These are phyloP conservation scores for Fraxinus sp. DNA, from an alignment of 305 asterid species.

Conservation along the genomic window DNA sequence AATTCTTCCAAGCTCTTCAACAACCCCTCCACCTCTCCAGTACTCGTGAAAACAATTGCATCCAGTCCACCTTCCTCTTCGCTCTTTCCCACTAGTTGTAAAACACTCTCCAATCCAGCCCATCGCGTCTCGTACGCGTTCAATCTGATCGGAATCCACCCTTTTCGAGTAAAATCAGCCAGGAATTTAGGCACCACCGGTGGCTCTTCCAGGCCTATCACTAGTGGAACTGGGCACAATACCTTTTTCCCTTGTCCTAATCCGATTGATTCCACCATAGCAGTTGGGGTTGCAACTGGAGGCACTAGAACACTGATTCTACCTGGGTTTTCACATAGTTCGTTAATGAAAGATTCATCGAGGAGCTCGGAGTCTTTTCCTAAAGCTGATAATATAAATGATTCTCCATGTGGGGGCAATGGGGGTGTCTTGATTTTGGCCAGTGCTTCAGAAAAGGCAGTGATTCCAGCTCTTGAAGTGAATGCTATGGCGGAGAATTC, in stretches of 20 bases:
- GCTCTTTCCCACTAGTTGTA: constrained; percentile 46
- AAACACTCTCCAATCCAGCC: constrained; percentile 42
- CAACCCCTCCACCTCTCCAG: constrained; percentile 80
- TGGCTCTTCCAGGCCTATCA: constrained; percentile 66
- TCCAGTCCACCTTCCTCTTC: constrained; percentile 59
- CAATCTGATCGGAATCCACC: constrained; percentile 57
- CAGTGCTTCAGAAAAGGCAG: constrained; percentile 56
- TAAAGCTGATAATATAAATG: constrained; percentile 56
- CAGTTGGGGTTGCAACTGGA: constrained; percentile 58
- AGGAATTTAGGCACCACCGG: constrained; percentile 69
- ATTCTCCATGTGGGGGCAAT: constrained; percentile 40
- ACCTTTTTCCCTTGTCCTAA: constrained; percentile 54
- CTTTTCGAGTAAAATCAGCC: constrained; percentile 44
- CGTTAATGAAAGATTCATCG: constrained; percentile 33
- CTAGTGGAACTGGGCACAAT: constrained; percentile 69
- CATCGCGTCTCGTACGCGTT: constrained; percentile 71
- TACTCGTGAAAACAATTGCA: constrained; percentile 78
- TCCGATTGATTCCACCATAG: constrained; percentile 56
- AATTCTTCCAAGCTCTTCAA: constrained; percentile 64
- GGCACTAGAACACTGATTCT: constrained; percentile 58
- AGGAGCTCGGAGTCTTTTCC: constrained; percentile 72
- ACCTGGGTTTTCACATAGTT: constrained; percentile 47
- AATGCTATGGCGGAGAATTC: constrained; percentile 70
- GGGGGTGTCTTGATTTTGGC: constrained; percentile 30
- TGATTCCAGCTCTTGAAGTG: constrained; percentile 76